Evolutionary conservation across 768 basidiomycete genomes (phyloP), one percentile per base, ranked within the genome.

Genomic region (Termitomyces sp.): DNA sequence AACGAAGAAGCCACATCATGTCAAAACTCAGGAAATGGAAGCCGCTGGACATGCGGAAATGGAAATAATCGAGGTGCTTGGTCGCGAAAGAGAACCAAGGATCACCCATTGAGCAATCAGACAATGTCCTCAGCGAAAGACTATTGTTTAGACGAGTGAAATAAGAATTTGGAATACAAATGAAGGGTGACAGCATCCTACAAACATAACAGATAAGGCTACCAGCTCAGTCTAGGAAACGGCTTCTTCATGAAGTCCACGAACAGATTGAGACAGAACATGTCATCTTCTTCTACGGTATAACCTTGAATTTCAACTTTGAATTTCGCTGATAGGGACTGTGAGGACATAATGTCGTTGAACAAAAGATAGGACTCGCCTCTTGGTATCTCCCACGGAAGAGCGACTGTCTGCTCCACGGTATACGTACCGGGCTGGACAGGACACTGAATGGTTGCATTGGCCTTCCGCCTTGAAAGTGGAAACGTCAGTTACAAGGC

Each of bases 381-480:
- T 71, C 74, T 79, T 0, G 97, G 97, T 51, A 99, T 95, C 74
- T 98, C 94, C 64, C 80, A 90, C 13, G 97, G 97, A 13, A 99
- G 77, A 18, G 81, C 77, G 52, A 98, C 94, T 1, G 87, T 92
- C 63, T 98, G 94, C 9, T 73, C 73, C 42, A 98, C 83, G n/a
- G 66, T 73, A 70, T 98, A 87, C 0, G 74, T 56, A 2, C 92
- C 94, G 39, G 77, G 70, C 48, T 86, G 64, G 20, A 98, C 86
- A 2, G 97, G 97, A 70, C 97, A 98, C 67, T 89, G 84, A 18
- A 98, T 74, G 27, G 77, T 79, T 5, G 86, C 81, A 63, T 98
- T 85, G 18, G 87, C 87, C 27, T 86, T 84, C 54, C 80, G 80
- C 32, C 95, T 62, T 96, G 63, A 9, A n/a, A 48, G 47, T 34